phyloP scores from a whole-genome alignment of 495 filamentous ascomycete genomes.

The Margaritispora aquatica region DNA sequence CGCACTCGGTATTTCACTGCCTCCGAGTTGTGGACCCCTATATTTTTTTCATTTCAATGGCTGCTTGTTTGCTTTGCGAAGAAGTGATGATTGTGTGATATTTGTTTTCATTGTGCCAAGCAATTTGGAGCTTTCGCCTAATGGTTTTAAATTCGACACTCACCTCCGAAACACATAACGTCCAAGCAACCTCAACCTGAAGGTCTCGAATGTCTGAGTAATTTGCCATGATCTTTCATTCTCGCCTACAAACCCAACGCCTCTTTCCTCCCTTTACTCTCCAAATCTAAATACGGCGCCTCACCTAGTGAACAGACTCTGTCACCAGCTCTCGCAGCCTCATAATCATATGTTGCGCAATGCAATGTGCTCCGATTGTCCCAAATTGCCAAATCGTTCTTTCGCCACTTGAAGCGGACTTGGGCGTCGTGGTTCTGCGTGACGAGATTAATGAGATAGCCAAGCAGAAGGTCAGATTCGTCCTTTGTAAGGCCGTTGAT shows the following conservation, averaged over 20 bases:
- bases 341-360: constrained; percentile 54
- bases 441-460: constrained; percentile 56
- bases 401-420: constrained; percentile 57
- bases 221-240: too few relatives aligned
- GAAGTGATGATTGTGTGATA: too few relatives aligned
- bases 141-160: too few relatives aligned
- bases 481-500: constrained; percentile 59
- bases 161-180: too few relatives aligned
- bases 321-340: constrained; percentile 49
- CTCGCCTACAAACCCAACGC: not conserved
- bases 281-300: constrained; percentile 46
- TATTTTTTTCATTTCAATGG: too few relatives aligned
- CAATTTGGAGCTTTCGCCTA: too few relatives aligned
- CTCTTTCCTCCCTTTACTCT: constrained; percentile 3
- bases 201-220: too few relatives aligned
- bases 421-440: constrained; percentile 75
- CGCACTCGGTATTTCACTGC: too few relatives aligned
- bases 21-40: too few relatives aligned
- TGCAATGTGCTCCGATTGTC: constrained; percentile 45
- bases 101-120: too few relatives aligned
- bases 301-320: constrained; percentile 61
- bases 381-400: constrained; percentile 69
- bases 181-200: too few relatives aligned
- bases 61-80: too few relatives aligned
- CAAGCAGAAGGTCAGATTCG: constrained; percentile 53